Percentiles rank a stretch among this genome's conserved stretches.
phyloP scores from a whole-genome alignment of 176 grass and related monocot genomes.

The Musa itinerans region DNA sequence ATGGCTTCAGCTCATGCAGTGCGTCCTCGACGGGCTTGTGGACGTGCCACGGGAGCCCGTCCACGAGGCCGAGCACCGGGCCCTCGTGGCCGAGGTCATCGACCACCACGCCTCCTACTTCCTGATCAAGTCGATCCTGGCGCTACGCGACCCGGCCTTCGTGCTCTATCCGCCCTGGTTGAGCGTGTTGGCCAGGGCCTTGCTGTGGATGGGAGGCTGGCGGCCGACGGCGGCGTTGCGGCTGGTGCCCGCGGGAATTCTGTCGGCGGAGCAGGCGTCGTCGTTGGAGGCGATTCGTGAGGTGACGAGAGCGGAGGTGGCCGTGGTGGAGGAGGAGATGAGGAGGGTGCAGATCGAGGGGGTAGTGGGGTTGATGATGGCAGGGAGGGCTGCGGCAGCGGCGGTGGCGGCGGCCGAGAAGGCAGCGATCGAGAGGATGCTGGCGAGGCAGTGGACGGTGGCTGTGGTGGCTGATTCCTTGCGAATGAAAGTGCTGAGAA shows the following conservation, averaged over 20 bases:
- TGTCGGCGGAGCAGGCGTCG: not conserved
- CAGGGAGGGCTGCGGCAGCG: no score
- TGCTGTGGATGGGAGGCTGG: conserved; percentile 27
- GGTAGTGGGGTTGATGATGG: not conserved
- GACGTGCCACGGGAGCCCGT: not conserved
- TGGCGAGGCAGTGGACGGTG: not conserved
- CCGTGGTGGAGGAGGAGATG: conserved; percentile 10
- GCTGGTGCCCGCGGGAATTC: not conserved
- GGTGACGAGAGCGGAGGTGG: conserved; percentile 11
- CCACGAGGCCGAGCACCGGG: not conserved
- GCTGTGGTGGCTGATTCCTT: not conserved
- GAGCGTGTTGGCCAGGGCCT: conserved; percentile 1
- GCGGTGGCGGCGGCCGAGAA: not conserved
- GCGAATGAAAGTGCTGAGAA: not conserved
- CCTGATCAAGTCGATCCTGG: not conserved
- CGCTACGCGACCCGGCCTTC: conserved; percentile 8
- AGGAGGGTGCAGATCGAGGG: not conserved
- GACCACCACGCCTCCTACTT: conserved; percentile 11
- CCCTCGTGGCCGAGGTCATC: not conserved
- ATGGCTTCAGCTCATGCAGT: conserved; percentile 5
- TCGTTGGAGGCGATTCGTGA: conserved; percentile 8
- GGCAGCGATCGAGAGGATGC: not conserved
- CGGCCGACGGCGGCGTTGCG: conserved; percentile 15
- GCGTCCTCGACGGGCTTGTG: conserved; percentile 1
- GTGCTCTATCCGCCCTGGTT: conserved; percentile 13